Conservation (phyloP, 2,329 filamentous ascomycete species). For the Arachnomyces sp. region DNA sequence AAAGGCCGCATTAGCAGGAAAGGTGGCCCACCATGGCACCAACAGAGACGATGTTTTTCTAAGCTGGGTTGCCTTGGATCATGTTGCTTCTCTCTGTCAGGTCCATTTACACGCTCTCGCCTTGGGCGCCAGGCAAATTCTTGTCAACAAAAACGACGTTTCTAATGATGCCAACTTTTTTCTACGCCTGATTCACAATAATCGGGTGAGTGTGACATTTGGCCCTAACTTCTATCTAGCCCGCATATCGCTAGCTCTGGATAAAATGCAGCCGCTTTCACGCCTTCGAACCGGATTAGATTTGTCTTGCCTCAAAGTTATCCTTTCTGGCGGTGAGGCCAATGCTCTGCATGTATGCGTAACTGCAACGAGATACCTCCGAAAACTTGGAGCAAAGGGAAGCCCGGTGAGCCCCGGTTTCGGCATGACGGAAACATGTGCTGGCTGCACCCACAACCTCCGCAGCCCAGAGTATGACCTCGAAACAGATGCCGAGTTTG, state of each 20-base stretch:
- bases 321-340: slow-evolving; percentile 39
- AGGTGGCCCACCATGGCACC: slow-evolving; percentile 23
- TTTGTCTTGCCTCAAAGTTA: slow-evolving; percentile 19
- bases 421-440: slow-evolving; percentile 48
- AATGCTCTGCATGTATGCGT: slow-evolving; percentile 34
- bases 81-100: slow-evolving; percentile 46
- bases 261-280: slow-evolving; percentile 1
- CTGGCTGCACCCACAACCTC: slow-evolving; percentile 38
- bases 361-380: slow-evolving; percentile 22
- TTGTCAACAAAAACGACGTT: slow-evolving; percentile 36
- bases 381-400: slow-evolving; percentile 22
- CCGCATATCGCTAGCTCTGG: slow-evolving; percentile 1
- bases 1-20: slow-evolving; percentile 34
- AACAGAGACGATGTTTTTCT: slow-evolving; percentile 29
- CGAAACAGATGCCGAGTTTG: slow-evolving; percentile 19
- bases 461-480: slow-evolving; percentile 36
- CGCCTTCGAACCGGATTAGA: slow-evolving; percentile 13
- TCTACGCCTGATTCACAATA: slow-evolving; percentile 30
- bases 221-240: slow-evolving; percentile 27
- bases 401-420: slow-evolving; percentile 36
- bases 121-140: slow-evolving; percentile 37
- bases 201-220: slow-evolving; percentile 24
- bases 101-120: slow-evolving; percentile 44
- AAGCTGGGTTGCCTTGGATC: slow-evolving; percentile 47
- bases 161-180: slow-evolving; percentile 32